Evolutionary conservation across 1,139 yeast species (phyloP).

Genomic region (Hanseniaspora sp.): DNA sequence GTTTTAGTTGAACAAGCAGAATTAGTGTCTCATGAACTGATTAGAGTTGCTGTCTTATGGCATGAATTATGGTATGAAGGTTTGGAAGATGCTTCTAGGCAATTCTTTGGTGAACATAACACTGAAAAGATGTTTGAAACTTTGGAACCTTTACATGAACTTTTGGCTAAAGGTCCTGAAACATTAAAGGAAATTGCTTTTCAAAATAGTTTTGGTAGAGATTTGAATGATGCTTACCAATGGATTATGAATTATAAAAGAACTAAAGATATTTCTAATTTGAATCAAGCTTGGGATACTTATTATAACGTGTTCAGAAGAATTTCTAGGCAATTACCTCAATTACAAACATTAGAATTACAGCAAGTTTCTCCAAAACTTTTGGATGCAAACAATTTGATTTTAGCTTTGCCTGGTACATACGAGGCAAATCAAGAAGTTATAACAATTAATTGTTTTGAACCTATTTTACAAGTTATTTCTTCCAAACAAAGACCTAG

Average conservation of each 20-base stretch:
- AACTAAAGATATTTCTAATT: slow-evolving; percentile 73
- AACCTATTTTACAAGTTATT: slow-evolving; percentile 76
- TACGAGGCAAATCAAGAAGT: slow-evolving; percentile 77
- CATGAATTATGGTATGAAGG: slow-evolving; percentile 98
- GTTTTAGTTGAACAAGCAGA: slow-evolving; percentile 83
- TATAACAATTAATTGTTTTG: slow-evolving; percentile 61
- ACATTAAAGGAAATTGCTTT: slow-evolving; percentile 89
- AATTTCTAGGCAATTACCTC: slow-evolving; percentile 80
- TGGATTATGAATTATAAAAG: slow-evolving; percentile 82
- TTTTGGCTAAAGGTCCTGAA: slow-evolving; percentile 78
- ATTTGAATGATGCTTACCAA: slow-evolving; percentile 81
- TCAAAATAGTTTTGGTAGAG: slow-evolving; percentile 88
- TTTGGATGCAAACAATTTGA: slow-evolving; percentile 65
- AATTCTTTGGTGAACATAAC: slow-evolving; percentile 88
- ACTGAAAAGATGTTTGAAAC: slow-evolving; percentile 91
- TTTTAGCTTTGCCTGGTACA: slow-evolving; percentile 89
- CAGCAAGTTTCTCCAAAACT: slow-evolving; percentile 90
- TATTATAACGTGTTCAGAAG: slow-evolving; percentile 88
- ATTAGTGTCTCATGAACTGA: slow-evolving; percentile 82
- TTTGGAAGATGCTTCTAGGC: slow-evolving; percentile 86
- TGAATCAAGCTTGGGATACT: slow-evolving; percentile 96
- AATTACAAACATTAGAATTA: slow-evolving; percentile 70
- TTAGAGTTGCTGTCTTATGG: slow-evolving; percentile 92
- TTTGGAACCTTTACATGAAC: slow-evolving; percentile 75
- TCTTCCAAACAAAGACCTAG: slow-evolving; percentile 95